Conservation (phyloP, 1,284 basidiomycete genomes). For the Inonotus hispidus region DNA sequence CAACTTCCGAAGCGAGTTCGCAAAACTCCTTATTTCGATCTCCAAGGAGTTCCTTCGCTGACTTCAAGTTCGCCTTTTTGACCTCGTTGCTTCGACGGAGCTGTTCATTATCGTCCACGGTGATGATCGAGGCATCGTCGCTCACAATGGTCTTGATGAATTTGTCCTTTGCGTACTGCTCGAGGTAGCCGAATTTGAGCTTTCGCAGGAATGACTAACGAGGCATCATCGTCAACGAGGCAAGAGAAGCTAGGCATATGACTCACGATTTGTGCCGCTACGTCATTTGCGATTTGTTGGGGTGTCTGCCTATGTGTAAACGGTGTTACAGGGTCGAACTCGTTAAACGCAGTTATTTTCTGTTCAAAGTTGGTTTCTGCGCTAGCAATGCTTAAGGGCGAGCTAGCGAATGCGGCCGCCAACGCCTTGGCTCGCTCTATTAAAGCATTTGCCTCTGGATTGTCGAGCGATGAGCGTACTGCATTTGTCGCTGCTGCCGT, state of each 20-base stretch:
- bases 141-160: constrained; percentile 81
- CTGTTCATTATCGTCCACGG: constrained; percentile 67
- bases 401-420: constrained; percentile 21
- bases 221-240: neutral
- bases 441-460: constrained; percentile 6
- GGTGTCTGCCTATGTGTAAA: constrained; percentile 35
- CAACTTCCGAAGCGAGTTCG: constrained; percentile 57
- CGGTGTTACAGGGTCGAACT: constrained; percentile 17
- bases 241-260: neutral
- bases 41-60: constrained; percentile 54
- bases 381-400: constrained; percentile 24
- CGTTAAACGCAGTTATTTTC: constrained; percentile 16
- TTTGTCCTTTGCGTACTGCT: constrained; percentile 82
- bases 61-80: constrained; percentile 65
- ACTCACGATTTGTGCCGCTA: constrained; percentile 43
- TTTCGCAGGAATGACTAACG: constrained; percentile 69
- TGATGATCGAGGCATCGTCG: constrained; percentile 72
- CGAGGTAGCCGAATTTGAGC: constrained; percentile 80
- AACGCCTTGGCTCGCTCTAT: constrained; percentile 25
- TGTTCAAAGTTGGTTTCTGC: constrained; percentile 24
- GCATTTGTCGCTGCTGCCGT: neutral
- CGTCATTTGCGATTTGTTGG: constrained; percentile 40
- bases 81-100: constrained; percentile 54
- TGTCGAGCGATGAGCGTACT: constrained; percentile 8
- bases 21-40: constrained; percentile 58